These are phyloP conservation scores for Microbotryum silenes-acaulis DNA, from an alignment of 1,284 basidiomycete species.

Conservation along the genomic window DNA sequence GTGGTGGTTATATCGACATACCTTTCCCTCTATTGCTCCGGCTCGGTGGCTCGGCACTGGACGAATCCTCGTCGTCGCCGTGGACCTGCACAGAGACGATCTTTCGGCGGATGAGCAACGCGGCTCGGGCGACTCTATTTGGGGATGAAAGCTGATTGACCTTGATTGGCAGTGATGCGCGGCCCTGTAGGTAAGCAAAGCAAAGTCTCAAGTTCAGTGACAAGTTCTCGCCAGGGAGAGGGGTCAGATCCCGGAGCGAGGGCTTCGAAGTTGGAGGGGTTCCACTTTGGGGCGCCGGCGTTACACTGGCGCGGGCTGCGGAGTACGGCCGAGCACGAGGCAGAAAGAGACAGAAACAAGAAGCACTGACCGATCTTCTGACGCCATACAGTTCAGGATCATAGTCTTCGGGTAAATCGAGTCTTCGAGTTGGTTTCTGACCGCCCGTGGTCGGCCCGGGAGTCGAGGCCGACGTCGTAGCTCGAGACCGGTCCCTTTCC, in stretches of 20 bases:
- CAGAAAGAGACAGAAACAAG: not conserved
- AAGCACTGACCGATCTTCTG: slow-evolving; percentile 30
- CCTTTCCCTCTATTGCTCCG: slow-evolving; percentile 27
- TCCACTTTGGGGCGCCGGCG: not conserved
- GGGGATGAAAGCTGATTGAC: not conserved
- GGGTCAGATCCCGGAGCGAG: too few relatives aligned
- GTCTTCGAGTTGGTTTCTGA: not conserved
- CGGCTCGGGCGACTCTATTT: not conserved
- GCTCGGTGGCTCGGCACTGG: slow-evolving; percentile 1
- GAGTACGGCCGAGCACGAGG: not conserved
- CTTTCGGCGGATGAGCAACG: not conserved
- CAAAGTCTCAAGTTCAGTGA: not conserved
- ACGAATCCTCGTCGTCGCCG: slow-evolving; percentile 25
- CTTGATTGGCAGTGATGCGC: slow-evolving; percentile 19
- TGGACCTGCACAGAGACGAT: not conserved
- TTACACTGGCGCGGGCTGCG: not conserved
- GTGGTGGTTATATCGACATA: not conserved
- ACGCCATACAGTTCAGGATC: slow-evolving; percentile 36
- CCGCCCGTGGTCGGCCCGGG: not conserved
- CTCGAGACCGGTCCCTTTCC: not conserved
- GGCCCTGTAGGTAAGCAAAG: slow-evolving; percentile 10
- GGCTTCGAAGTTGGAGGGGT: not conserved
- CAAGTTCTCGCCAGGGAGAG: too few relatives aligned
- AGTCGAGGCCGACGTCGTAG: not conserved
- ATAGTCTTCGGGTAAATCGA: slow-evolving; percentile 22